Base-by-base conservation (phyloP, 371 early-diverging fungal species). In the Saksenaea vasiformis region DNA sequence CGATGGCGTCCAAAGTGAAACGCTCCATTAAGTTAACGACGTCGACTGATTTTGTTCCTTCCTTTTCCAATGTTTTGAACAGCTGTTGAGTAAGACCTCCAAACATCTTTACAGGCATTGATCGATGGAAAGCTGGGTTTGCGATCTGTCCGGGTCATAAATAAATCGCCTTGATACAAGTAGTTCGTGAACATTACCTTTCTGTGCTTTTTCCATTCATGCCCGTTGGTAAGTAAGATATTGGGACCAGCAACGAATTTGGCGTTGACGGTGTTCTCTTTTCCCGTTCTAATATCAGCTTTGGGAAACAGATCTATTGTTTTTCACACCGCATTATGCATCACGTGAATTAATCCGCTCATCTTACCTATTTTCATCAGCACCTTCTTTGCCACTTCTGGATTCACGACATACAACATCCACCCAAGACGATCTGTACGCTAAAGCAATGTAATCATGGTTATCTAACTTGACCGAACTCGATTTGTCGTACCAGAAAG, bases 81-180 rank as follows among this genome's bases (percentile, higher is more conserved):
- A 76, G 11, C 0, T 54, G 56, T 15, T 64, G 59, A 0, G 66
- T 61, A 5, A 70, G 27, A 9, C 54, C n/a, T 5, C 76, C 78
- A 71, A 80, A 77, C 0, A 71, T 8, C 1, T 62, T 55, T 0
- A 76, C 54, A 2, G 78, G 80, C 68, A 80, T 70, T 0, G 76
- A 58, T 19, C 74, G 74, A 54, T 72, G 74, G 44, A 80, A 80
- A 5, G 74, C 80, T 14, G 79, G 79, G 26, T 77, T 83, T 10
- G 72, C 71, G 38, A 71, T 53, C 64, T 68, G 53, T 28, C 51
- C 51, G 10, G 19, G 9, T 11, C 31, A 4, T 56, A 38, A 24
- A 44, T 47, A 53, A 24, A 27, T 10, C 19, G 22, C 5, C 0
- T 39, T 8, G 9, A 11, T n/a, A 13, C 11, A 55, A 8, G 7